Percentiles rank a stretch among this genome's conserved stretches.
phyloP scores from a whole-genome alignment of 164 flowering plant species.

The Platanus orientalis region DNA sequence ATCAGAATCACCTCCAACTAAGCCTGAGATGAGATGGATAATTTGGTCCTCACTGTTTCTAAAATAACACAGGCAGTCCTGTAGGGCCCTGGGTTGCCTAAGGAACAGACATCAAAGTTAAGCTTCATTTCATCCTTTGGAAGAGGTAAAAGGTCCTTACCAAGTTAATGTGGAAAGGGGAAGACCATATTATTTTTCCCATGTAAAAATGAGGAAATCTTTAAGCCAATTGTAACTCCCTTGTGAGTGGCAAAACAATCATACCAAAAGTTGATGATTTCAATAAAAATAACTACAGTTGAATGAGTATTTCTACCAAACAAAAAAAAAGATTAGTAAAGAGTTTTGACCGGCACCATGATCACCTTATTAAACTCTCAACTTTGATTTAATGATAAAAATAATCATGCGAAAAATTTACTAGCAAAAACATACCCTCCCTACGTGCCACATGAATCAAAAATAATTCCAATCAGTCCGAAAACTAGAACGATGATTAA shows the following conservation, averaged over 20 bases:
- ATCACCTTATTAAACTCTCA: not conserved
- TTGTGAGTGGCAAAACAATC: no score
- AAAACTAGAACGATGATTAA: no score
- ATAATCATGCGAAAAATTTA: not conserved
- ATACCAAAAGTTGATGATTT: no score
- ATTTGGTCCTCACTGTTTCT: not conserved
- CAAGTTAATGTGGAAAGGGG: not conserved
- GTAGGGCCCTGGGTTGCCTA: not conserved
- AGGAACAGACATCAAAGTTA: no score
- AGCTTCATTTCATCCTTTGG: not conserved
- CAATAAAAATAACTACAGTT: no score
- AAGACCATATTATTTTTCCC: not conserved
- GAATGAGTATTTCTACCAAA: no score
- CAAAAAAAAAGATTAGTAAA: no score
- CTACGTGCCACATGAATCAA: not conserved
- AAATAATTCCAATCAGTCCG: no score
- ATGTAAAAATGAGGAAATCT: not conserved
- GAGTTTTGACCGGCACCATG: no score
- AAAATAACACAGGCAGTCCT: not conserved
- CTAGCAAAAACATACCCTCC: not conserved
- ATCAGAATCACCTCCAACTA: no score
- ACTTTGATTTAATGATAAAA: not conserved
- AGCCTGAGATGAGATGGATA: no score
- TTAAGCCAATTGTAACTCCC: no score
- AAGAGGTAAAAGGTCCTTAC: not conserved